A percentile compares a stretch with the other conserved stretches of the same genome.
phyloP scores from a whole-genome alignment of 495 filamentous ascomycete genomes.

The Hypoxylon perforatum region DNA sequence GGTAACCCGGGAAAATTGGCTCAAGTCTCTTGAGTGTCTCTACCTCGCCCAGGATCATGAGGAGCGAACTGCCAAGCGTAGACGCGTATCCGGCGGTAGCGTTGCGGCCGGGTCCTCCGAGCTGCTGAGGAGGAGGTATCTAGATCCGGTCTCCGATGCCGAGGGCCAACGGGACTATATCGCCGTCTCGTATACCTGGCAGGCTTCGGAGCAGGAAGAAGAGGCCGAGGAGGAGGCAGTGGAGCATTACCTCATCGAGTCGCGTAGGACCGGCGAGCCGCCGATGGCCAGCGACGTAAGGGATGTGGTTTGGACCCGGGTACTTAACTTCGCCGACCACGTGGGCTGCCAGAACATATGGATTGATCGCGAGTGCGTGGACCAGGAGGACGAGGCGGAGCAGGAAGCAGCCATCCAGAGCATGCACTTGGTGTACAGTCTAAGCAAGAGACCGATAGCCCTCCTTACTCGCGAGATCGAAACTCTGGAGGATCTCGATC shows the following conservation, averaged over 20 bases:
- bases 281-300: conserved; percentile 41
- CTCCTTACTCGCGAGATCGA: conserved; percentile 43
- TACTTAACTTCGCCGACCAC: conserved; percentile 39
- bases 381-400: conserved; percentile 48
- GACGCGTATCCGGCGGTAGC: conserved; percentile 37
- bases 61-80: conserved; percentile 43
- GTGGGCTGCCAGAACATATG: conserved; percentile 48
- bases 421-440: conserved; percentile 56
- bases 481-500: conserved; percentile 39
- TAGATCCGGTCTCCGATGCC: conserved; percentile 31
- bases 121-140: conserved; percentile 35
- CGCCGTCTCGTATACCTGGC: conserved; percentile 49
- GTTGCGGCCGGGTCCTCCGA: conserved; percentile 19
- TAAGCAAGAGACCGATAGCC: conserved; percentile 45
- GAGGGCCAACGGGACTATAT: conserved; percentile 38
- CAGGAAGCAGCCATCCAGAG: conserved; percentile 51
- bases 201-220: conserved; percentile 38
- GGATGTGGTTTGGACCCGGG: conserved; percentile 37
- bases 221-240: conserved; percentile 9
- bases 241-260: conserved; percentile 36
- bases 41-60: conserved; percentile 31
- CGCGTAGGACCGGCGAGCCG: conserved; percentile 33
- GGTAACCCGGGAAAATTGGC: conserved; percentile 40
- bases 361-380: conserved; percentile 57
- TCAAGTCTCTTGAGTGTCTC: conserved; percentile 45